These are phyloP conservation scores for Glebionis coronaria DNA, from an alignment of 129 eudicot species.

Conservation along the genomic window DNA sequence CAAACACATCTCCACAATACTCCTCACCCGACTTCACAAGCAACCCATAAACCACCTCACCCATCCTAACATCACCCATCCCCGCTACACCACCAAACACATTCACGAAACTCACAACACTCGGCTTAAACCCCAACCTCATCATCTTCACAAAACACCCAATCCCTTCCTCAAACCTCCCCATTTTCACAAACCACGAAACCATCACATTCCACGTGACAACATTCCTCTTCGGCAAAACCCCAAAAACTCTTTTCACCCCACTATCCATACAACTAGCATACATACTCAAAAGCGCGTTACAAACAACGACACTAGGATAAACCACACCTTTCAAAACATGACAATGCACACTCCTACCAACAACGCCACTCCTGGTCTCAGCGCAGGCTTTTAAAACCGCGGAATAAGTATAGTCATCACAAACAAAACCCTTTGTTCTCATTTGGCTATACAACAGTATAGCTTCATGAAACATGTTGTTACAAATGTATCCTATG, in stretches of 20 bases:
- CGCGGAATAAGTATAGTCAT: too few relatives aligned
- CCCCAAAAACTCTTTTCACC: too few relatives aligned
- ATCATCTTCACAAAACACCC: constrained; percentile 55
- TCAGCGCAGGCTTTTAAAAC: too few relatives aligned
- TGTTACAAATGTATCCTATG: constrained; percentile 76
- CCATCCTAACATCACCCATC: constrained; percentile 36
- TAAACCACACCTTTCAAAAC: too few relatives aligned
- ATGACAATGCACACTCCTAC: too few relatives aligned
- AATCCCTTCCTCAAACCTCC: constrained; percentile 52
- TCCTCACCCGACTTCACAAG: constrained; percentile 59
- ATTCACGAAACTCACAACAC: constrained; percentile 63
- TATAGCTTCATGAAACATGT: constrained; percentile 64
- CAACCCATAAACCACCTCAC: constrained; percentile 58
- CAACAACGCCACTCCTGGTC: too few relatives aligned
- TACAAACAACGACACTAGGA: too few relatives aligned
- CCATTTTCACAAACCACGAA: constrained; percentile 69
- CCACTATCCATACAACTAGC: too few relatives aligned
- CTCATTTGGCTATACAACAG: too few relatives aligned
- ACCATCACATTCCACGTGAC: constrained; percentile 77
- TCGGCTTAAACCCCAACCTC: constrained; percentile 63
- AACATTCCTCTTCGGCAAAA: background rate
- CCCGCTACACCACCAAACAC: constrained; percentile 65
- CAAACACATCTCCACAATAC: constrained; percentile 52
- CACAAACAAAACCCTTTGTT: too few relatives aligned
- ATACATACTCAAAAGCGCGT: too few relatives aligned